Evolutionary conservation across 352 stramenopile genomes (phyloP), one percentile per base, ranked within the genome.

Genomic region (Globisporangium megalacanthum): DNA sequence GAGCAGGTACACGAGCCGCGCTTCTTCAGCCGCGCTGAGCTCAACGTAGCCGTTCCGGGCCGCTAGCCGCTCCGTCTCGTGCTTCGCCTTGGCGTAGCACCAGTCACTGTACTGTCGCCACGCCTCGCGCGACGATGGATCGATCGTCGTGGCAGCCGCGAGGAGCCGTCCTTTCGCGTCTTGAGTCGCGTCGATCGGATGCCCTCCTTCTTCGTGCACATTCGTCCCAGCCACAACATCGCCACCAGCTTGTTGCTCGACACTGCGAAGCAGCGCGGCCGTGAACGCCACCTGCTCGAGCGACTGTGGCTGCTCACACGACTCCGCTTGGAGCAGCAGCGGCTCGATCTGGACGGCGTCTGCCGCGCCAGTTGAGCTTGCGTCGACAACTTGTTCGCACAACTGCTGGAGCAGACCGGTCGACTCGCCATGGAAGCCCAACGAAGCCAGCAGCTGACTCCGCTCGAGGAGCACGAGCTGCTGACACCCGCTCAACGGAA

Each of bases 51-150:
- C 82, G 58, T 77, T 73, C 33, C 86, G 75, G 5, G 58, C 61
- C 5, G 54, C 50, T 48, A 92, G 65, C 6, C 53, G 61, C 35
- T 77, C 75, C 5, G 89, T 61, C 47, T 69, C 64, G 7, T 56
- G 56, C 36, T 72, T 79, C 13, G 73, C 76, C 37, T 70, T 73
- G 37, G 76, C 61, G 44, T 93, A 89, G 35, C 73, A 88, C 83
- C 83, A 93, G 53, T 89, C 67, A 58, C 79, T 78, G 48, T 88
- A 93, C 25, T 66, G 54, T 45, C 83, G 55, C 80, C 80, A 93
- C 1, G 70, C 75, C 36, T 74, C 72, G 6, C 67, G 46, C 48
- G 73, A 83, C 31, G 60, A 62, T 33, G 73, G 68, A 0, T 57
- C 56, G 19, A 87, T 47, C 11, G 62, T 42, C 6, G 73, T 75